A percentile compares a stretch with the other conserved stretches of the same genome.
These are phyloP conservation scores for Brasilioporus rufonigricans DNA, from an alignment of 768 basidiomycete genomes.

Conservation along the genomic window DNA sequence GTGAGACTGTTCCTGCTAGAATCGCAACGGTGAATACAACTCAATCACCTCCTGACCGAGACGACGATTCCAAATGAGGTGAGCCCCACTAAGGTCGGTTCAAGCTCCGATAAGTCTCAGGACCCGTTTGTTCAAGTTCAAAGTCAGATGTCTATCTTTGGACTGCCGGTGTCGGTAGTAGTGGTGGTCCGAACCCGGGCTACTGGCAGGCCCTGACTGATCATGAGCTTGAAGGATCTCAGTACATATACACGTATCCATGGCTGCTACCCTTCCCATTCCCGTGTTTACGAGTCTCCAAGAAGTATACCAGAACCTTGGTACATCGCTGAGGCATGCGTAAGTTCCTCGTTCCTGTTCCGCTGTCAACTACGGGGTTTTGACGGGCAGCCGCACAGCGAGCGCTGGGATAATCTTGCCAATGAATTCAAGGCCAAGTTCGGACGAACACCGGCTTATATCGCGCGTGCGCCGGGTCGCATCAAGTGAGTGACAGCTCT, in stretches of 20 bases:
- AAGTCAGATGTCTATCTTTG: too few species aligned
- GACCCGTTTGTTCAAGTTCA: too few species aligned
- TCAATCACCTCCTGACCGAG: too few species aligned
- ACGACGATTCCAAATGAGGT: too few species aligned
- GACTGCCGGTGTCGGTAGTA: too few species aligned
- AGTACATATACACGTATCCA: background rate
- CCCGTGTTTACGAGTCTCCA: slow-evolving; percentile 59
- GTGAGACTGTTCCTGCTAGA: too few species aligned
- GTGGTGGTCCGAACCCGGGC: too few species aligned
- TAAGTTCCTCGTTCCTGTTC: slow-evolving; percentile 18
- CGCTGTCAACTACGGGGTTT: background rate
- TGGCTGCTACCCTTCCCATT: slow-evolving; percentile 52
- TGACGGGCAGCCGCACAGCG: slow-evolving; percentile 23
- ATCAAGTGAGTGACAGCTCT: slow-evolving; percentile 55
- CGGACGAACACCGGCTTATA: slow-evolving; percentile 64
- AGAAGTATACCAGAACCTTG: slow-evolving; percentile 52
- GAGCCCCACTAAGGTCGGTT: too few species aligned
- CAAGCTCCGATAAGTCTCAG: too few species aligned
- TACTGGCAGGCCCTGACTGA: too few species aligned
- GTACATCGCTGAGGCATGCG: slow-evolving; percentile 54
- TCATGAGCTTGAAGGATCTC: too few species aligned
- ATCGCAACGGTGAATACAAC: too few species aligned
- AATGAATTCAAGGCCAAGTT: slow-evolving; percentile 63
- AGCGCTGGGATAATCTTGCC: slow-evolving; percentile 60
- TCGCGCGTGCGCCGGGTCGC: slow-evolving; percentile 76